Evolutionary conservation across 2,329 filamentous ascomycete genomes (phyloP), one percentile per base, ranked within the genome.

Genomic region (Colletotrichum magnum): DNA sequence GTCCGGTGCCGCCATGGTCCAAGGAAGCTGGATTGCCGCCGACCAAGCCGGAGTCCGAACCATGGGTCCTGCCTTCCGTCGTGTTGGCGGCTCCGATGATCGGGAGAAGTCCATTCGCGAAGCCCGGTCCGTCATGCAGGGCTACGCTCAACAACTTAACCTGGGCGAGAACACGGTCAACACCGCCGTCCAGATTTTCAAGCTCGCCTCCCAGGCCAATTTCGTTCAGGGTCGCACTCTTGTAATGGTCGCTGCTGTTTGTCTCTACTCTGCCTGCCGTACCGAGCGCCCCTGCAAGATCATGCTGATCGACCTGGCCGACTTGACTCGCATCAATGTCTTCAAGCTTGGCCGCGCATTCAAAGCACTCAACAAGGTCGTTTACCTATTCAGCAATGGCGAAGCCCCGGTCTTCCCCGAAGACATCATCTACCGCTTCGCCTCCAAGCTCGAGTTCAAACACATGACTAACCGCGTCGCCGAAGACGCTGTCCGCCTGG

Each of bases 281-380:
- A 89, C 92, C 62, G 90, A 93, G 71, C 89, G 89, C 51, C 90
- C 91, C 26, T 97, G 96, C 77, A 93, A 92, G 50, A 87, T 96
- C 73, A 95, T 99, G 92, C 87, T 99, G 51, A 98, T 99, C 78
- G 96, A 99, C 78, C 90, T 99, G 77, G 94, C 96, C 13, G 96
- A 99, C 77, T 87, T 95, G 69, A 83, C 86, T 64, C 88, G 88
- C 83, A 89, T 96, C 77, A 97, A 98, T 74, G 95, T 99, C 26
- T 99, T 97, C 82, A 92, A 93, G 71, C 87, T 99, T 15, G 96
- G 96, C 50, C 91, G 93, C 71, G 93, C 94, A 32, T 98, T 97
- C 86, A 97, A 97, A 79, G 90, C 90, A 47, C 87, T 97, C 64
- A 78, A 82, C 61, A 79, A 79, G 24, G 79, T 78, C 41, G 58